Evolutionary conservation across 768 basidiomycete genomes (phyloP), one percentile per base, ranked within the genome.

Genomic region (Suillus bovinus): DNA sequence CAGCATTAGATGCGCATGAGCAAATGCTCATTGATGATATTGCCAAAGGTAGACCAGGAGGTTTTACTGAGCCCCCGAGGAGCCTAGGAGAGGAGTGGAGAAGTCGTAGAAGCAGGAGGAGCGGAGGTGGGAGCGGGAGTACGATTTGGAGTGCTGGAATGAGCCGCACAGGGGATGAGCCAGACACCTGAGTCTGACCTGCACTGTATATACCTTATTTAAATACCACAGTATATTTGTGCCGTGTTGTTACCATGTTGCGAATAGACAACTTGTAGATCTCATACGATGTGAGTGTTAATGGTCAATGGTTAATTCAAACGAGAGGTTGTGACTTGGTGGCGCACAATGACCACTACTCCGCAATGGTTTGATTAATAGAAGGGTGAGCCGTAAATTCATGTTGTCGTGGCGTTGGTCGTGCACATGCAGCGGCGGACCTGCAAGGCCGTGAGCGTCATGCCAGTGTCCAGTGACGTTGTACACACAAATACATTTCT

Each of bases 111-210:
- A 77, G 78, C 53, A 79, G 65, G 61, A 68, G 66, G 38, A 88
- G 87, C 64, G 81, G 72, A 27, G 84, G 86, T 42, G 89, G 87
- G 9, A 89, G 88, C 64, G 84, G 85, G 41, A 90, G 90, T 73
- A 94, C 92, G 1, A 89, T 94, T 33, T 94, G 89, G 88, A 93
- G 92, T 71, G 91, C 91, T 57, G 91, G 91, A 36, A 87, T 91
- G 87, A 86, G 86, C 66, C 87, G 79, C 55, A 78, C 82, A 31
- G 86, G 78, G 49, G 84, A 86, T 47, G 75, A 79, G 61, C 70
- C 69, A 41, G 81, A 79, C 16, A 72, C 71, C 57, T 78, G 64
- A 64, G 47, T 27, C 29, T 36, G 22, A 24, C n/a, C 13, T 68
- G 27, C 70, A 65, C 62, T 56, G 63, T 46, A 61, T 58, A 59